phyloP scores from a whole-genome alignment of 371 early-diverging fungal species.

The Aphelidium insulamus region DNA sequence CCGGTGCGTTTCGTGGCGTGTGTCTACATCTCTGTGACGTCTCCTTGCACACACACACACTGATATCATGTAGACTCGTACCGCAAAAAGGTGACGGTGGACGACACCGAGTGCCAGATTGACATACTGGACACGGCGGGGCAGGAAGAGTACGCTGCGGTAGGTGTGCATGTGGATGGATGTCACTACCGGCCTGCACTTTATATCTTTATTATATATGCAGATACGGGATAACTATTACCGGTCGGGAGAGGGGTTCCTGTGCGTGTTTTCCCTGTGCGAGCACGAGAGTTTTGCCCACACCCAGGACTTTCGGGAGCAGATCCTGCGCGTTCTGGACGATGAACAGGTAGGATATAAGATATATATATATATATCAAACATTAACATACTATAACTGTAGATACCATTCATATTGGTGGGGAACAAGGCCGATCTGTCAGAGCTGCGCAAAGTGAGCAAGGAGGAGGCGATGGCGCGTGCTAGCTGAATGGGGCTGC shows the following conservation, averaged over 20 bases:
- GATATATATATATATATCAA: neutral
- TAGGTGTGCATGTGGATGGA: conserved; percentile 9
- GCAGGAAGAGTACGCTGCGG: conserved; percentile 68
- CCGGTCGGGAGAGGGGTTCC: conserved; percentile 71
- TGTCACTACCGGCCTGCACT: too few species aligned
- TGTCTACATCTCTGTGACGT: neutral
- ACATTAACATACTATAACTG: neutral
- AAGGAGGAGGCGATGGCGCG: conserved; percentile 36
- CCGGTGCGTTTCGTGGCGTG: conserved; percentile 14
- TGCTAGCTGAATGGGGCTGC: conserved; percentile 56
- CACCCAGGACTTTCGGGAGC: conserved; percentile 67
- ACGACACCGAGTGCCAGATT: conserved; percentile 52
- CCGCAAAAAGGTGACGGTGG: conserved; percentile 39
- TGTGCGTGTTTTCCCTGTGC: conserved; percentile 63
- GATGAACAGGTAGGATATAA: conserved; percentile 35
- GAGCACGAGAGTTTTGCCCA: conserved; percentile 59
- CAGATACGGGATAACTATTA: conserved; percentile 85
- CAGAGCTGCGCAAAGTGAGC: conserved; percentile 41
- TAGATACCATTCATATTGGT: conserved; percentile 61
- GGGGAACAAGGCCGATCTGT: conserved; percentile 69
- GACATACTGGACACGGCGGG: conserved; percentile 88
- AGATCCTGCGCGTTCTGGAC: conserved; percentile 65
- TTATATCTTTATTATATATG: too few species aligned
- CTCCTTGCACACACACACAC: neutral
- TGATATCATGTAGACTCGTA: conserved; percentile 12